A percentile compares a stretch with the other conserved stretches of the same genome.
Evolutionary conservation across 2,329 filamentous ascomycete species (phyloP).

Genomic region (Diaporthe longicolla): DNA sequence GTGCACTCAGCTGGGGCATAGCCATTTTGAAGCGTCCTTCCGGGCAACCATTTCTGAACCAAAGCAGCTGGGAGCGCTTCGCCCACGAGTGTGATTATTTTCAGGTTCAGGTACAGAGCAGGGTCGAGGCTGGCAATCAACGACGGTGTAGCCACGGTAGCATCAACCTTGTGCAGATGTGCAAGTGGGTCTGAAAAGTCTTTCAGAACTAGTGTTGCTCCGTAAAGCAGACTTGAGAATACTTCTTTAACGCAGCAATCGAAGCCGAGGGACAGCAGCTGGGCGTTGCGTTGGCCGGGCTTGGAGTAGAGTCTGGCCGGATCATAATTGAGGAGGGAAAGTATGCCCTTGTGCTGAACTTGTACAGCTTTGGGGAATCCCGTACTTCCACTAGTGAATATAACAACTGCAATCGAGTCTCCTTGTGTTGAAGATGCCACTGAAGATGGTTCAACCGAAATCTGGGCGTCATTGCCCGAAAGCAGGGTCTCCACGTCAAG

Average conservation of each 20-base stretch:
- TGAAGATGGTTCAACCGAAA: no score
- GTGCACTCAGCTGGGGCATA: conserved; percentile 10
- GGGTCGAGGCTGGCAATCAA: conserved; percentile 16
- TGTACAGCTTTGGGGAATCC: conserved; percentile 14
- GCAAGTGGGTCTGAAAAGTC: conserved; percentile 12
- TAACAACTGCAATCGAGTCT: background rate
- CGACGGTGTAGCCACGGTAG: background rate
- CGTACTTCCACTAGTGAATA: conserved; percentile 11
- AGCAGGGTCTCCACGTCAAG: background rate
- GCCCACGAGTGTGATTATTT: conserved; percentile 2
- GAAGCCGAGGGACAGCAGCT: conserved; percentile 4
- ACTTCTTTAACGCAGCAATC: conserved; percentile 17
- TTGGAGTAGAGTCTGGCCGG: background rate
- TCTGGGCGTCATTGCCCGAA: background rate
- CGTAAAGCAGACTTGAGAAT: background rate
- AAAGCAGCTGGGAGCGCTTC: conserved; percentile 6
- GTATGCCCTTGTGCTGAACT: conserved; percentile 13
- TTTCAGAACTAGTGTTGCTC: background rate
- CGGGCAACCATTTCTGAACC: conserved; percentile 8
- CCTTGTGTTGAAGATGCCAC: background rate
- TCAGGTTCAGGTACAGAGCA: background rate
- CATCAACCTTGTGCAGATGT: conserved; percentile 5
- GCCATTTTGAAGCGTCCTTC: conserved; percentile 7
- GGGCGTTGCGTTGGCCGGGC: conserved; percentile 8
- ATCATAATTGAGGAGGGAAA: background rate